phyloP scores from a whole-genome alignment of 352 stramenopile species.

The Achlya hypogyna region DNA sequence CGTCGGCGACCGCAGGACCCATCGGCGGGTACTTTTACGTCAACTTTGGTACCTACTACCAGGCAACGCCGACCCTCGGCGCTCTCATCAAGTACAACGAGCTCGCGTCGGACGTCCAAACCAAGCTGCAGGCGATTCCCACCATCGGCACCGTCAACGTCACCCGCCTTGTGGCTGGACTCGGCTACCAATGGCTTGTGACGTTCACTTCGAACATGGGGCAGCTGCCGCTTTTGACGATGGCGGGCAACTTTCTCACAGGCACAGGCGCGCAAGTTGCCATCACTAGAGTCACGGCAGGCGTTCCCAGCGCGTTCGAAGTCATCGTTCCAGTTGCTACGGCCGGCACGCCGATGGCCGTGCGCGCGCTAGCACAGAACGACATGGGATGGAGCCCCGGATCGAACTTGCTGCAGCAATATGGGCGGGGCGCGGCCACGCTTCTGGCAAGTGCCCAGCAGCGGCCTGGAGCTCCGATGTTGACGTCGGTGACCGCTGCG shows the following conservation, averaged over 20 bases:
- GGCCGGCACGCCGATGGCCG: slow-evolving; percentile 40
- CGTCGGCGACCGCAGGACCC: slow-evolving; percentile 28
- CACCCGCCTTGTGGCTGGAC: slow-evolving; percentile 27
- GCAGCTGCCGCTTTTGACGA: slow-evolving; percentile 43
- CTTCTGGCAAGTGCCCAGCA: slow-evolving; percentile 32
- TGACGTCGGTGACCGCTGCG: slow-evolving; percentile 38
- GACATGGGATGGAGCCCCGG: slow-evolving; percentile 52
- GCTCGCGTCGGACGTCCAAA: slow-evolving; percentile 54
- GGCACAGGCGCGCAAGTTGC: slow-evolving; percentile 35
- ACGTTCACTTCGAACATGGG: slow-evolving; percentile 64
- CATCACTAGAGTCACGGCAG: slow-evolving; percentile 48
- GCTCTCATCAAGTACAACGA: slow-evolving; percentile 62
- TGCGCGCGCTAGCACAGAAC: slow-evolving; percentile 56
- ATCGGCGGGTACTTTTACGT: slow-evolving; percentile 48
- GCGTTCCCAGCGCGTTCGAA: slow-evolving; percentile 52
- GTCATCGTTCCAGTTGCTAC: slow-evolving; percentile 42
- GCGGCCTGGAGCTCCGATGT: slow-evolving; percentile 28
- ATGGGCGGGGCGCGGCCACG: slow-evolving; percentile 44
- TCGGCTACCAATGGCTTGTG: slow-evolving; percentile 54
- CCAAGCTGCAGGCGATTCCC: slow-evolving; percentile 58
- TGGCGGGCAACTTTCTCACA: slow-evolving; percentile 31
- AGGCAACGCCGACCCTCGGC: slow-evolving; percentile 28
- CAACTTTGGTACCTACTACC: slow-evolving; percentile 46
- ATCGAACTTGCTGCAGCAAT: slow-evolving; percentile 47
- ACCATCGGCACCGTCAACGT: slow-evolving; percentile 58